Evolutionary conservation across 495 filamentous ascomycete genomes (phyloP), one percentile per base, ranked within the genome.

Genomic region (Talaromyces ruber): DNA sequence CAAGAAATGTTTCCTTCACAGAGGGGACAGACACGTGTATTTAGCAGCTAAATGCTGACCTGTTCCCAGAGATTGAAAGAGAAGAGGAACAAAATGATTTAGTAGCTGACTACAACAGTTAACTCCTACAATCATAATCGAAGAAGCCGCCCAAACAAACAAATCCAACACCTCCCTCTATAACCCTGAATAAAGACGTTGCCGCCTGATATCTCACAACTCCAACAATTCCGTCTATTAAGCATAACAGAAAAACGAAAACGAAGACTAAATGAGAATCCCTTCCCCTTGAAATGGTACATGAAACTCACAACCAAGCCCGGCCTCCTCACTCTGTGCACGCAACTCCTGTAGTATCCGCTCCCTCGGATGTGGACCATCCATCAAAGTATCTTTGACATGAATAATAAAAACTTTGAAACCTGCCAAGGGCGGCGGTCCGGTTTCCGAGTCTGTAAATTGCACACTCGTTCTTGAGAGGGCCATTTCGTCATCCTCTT

Each of bases 301-400:
- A 7, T 86, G 74, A 75, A 96, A 97, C 61, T 87, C 82, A 65
- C 91, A 93, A 0, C 94, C 95, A 64, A 97, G 63, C 60, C 78
- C 77, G 5, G 81, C 79, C 57, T 78, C 74, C 54, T 74, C 68
- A 60, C 90, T 89, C 64, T 87, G 81, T 47, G 79, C 78, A 58
- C 71, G 63, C 54, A 97, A 72, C 65, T 96, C 81, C 60, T 70
- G 62, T n/a, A 93, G 65, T 11, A 98, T 94, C 3, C 65, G 81
- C 24, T 88, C 83, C 0, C 80, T 77, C 0, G 87, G 82, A 50
- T 77, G 68, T 12, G 83, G 82, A 16, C 84, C 89, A 68, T 91
- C 88, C 16, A 71, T 72, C 56, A 93, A 71, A 22, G 77, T 83
- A 25, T 94, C 91, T 69, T 96, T 95, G 63, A 93, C 81, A 66